Base-by-base conservation (phyloP, 768 basidiomycete species). In the Antrodiella citrinella region DNA sequence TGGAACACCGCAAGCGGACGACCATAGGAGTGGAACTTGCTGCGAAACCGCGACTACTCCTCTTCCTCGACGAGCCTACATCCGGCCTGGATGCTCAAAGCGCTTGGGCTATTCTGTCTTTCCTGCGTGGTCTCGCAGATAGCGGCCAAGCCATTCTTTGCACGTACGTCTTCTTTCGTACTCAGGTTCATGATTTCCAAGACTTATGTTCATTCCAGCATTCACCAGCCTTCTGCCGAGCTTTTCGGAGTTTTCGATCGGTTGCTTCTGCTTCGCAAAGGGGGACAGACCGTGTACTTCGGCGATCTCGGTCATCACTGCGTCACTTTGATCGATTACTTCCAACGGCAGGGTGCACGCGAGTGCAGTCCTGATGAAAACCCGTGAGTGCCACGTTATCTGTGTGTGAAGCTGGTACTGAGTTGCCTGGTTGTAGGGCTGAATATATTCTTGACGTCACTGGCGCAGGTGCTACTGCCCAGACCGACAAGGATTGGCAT, bases 21-120 rank as follows among this genome's bases (percentile, higher is more conserved):
- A 93, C 90, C 0, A 93, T 93, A 52, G 91, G 78, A 24, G 90
- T 92, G 40, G 90, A 92, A 62, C 71, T 94, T n/a, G 90, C 89
- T 44, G 86, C 90, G 5, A 91, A 91, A 26, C 48, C 44, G 78
- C 91, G 79, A 78, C 62, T 69, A 0, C 71, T 94, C 0, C 74
- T 94, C 19, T 93, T 94, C 72, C 67, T 91, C 40, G 91, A 93
- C 60, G 91, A 94, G 63, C 92, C 92, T 0, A 94, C 91, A 0
- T 66, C 86, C 23, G 90, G 91, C 26, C 72, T 93, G 19, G 89
- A 91, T 62, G 89, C 88, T 3, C 87, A 91, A 65, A 86, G 82
- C 49, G 89, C 90, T 3, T 88, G 88, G 87, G 82, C 82, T 3
- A 89, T 91, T 54, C 68, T 89, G 51, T 67, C 72, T 2, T 89